Conservation (phyloP, 768 basidiomycete species). For the Candolleomyces aberdarensis region DNA sequence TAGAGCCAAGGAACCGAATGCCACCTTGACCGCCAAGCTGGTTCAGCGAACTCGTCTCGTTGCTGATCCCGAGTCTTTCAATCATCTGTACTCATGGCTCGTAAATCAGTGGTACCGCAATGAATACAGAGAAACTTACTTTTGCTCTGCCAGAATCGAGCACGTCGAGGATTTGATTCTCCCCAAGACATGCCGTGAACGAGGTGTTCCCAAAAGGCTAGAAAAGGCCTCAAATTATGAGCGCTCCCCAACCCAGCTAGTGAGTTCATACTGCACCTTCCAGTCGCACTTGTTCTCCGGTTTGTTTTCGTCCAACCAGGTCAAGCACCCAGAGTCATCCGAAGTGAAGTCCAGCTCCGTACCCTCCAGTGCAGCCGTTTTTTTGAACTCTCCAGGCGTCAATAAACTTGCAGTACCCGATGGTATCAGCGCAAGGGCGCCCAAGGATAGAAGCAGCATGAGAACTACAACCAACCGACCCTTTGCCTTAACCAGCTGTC, state of each 20-base stretch:
- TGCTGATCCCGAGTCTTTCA: constrained; percentile 3
- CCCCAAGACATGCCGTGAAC: neutral
- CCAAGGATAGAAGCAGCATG: neutral
- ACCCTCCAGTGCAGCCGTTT: neutral
- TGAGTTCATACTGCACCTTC: neutral
- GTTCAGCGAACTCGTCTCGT: constrained; percentile 14
- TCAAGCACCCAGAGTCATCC: neutral
- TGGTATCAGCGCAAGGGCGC: neutral
- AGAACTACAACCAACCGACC: no score
- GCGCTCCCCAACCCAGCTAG: neutral
- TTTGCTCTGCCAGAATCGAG: neutral
- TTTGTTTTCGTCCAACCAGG: neutral
- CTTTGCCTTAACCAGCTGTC: no score
- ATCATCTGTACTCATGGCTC: neutral
- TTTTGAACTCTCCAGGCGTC: neutral
- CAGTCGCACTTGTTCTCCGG: neutral
- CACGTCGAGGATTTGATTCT: neutral
- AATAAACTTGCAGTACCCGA: neutral
- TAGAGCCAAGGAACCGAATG: constrained; percentile 20
- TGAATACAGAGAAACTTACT: neutral
- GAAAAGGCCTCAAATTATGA: neutral
- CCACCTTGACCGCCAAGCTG: constrained; percentile 18
- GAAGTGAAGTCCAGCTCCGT: neutral
- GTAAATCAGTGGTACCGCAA: neutral
- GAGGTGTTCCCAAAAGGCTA: neutral